A percentile compares a stretch with the other conserved stretches of the same genome.
Conservation (phyloP, 257 asterid species). For the Fraxinus cuspidata region DNA sequence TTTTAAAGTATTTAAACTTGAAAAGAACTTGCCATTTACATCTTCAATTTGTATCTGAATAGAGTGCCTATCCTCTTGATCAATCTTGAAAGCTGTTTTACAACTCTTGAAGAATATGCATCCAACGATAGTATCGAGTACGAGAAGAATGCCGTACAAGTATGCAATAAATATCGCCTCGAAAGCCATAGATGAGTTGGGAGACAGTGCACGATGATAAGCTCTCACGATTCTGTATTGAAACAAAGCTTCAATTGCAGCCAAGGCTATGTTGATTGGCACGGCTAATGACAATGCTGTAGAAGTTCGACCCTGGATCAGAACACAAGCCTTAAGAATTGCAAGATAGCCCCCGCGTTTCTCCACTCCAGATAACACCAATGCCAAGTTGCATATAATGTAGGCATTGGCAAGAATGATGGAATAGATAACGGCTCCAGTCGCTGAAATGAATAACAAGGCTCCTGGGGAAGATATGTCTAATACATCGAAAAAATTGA, state of each 20-base stretch:
- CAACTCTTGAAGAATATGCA: constrained; percentile 51
- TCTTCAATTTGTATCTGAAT: constrained; percentile 34
- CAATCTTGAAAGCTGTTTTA: constrained; percentile 22
- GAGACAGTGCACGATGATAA: constrained; percentile 20
- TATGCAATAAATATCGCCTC: constrained; percentile 60
- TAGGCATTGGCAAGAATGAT: constrained; percentile 55
- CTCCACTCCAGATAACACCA: constrained; percentile 51
- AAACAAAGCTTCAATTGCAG: constrained; percentile 62
- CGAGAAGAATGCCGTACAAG: constrained; percentile 49
- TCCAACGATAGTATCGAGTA: constrained; percentile 51
- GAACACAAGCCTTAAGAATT: constrained; percentile 45
- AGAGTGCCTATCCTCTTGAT: constrained; percentile 23
- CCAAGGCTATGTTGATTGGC: constrained; percentile 40
- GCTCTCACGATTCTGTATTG: constrained; percentile 51
- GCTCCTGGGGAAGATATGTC: constrained; percentile 35
- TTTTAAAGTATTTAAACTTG: constrained; percentile 30
- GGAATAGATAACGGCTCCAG: constrained; percentile 49
- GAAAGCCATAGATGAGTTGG: constrained; percentile 29
- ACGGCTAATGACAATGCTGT: constrained; percentile 64
- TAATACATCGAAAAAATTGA: constrained; percentile 38
- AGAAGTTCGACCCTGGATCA: constrained; percentile 48
- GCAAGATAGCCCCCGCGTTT: constrained; percentile 47
- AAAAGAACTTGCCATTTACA: constrained; percentile 19
- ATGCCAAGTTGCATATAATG: constrained; percentile 51
- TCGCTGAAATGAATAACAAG: constrained; percentile 35